Percentiles rank a stretch among this genome's conserved stretches.
Evolutionary conservation across 2,329 filamentous ascomycete genomes (phyloP).

Genomic region (Phoma sp.): DNA sequence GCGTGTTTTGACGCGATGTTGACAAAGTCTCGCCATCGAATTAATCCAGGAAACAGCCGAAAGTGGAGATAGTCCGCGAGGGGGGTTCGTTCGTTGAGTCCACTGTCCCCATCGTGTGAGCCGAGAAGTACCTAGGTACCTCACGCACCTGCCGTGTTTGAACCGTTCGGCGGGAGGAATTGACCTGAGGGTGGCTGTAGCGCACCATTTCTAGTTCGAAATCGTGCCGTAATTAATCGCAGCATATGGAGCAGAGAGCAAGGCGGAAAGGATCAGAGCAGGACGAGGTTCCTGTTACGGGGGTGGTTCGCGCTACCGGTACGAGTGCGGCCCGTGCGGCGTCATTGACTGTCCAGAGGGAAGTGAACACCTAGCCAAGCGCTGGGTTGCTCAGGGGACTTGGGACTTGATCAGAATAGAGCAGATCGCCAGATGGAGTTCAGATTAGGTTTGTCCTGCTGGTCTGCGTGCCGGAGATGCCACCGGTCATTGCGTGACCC

Average conservation of each 20-base stretch:
- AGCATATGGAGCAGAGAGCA: slow-evolving; percentile 15
- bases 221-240: slow-evolving; percentile 25
- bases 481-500: slow-evolving; percentile 14
- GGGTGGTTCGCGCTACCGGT: slow-evolving; percentile 44
- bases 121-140: slow-evolving; percentile 28
- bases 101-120: slow-evolving; percentile 15
- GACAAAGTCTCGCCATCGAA: slow-evolving; percentile 27
- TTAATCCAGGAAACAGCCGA: slow-evolving; percentile 24
- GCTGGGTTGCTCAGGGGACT: slow-evolving; percentile 3
- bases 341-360: slow-evolving; percentile 26
- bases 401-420: slow-evolving; percentile 5
- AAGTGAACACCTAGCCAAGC: slow-evolving; percentile 7
- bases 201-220: slow-evolving; percentile 21
- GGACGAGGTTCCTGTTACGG: slow-evolving; percentile 27
- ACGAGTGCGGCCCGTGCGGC: slow-evolving; percentile 28
- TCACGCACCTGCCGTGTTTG: slow-evolving; percentile 36
- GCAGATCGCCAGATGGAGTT: slow-evolving; percentile 19
- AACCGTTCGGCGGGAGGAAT: slow-evolving; percentile 19
- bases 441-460: slow-evolving; percentile 26
- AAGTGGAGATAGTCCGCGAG: slow-evolving; percentile 31
- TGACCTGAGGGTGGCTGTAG: slow-evolving; percentile 23
- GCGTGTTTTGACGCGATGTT: slow-evolving; percentile 16
- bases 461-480: slow-evolving; percentile 7
- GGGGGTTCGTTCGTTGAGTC: slow-evolving; percentile 21
- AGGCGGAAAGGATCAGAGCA: slow-evolving; percentile 26